Evolutionary conservation across 2,329 filamentous ascomycete species (phyloP).

Genomic region (Ceratocystis lukuohia): DNA sequence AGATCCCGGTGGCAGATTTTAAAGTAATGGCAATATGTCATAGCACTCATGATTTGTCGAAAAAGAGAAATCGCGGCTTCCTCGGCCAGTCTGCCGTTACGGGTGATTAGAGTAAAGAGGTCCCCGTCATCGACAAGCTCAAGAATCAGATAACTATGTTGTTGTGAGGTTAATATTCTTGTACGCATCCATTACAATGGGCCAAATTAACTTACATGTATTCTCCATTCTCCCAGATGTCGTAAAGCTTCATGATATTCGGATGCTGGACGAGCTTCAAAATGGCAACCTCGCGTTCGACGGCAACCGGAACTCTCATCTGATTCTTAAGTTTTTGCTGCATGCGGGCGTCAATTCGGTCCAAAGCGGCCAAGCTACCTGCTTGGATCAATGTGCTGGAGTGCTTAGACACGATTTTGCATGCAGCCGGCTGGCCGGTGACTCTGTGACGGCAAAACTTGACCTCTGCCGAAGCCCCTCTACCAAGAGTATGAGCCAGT

Average conservation of each 20-base stretch:
- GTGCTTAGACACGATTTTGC: conserved; percentile 87
- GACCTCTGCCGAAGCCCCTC: conserved; percentile 80
- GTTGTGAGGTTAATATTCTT: not conserved
- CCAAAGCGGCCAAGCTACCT: conserved; percentile 71
- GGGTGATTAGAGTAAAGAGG: conserved; percentile 74
- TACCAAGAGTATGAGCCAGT: conserved; percentile 75
- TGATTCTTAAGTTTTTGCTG: conserved; percentile 45
- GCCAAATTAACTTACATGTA: conserved; percentile 57
- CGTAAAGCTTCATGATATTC: conserved; percentile 85
- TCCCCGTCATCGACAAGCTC: conserved; percentile 75
- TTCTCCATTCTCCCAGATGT: conserved; percentile 94
- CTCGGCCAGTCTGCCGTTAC: conserved; percentile 60
- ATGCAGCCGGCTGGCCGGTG: conserved; percentile 70
- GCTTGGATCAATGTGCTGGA: conserved; percentile 70
- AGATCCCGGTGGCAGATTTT: conserved; percentile 93
- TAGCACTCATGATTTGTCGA: conserved; percentile 80
- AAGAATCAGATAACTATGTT: conserved; percentile 71
- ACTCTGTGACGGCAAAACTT: conserved; percentile 67
- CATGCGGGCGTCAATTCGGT: conserved; percentile 51
- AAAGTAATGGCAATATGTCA: conserved; percentile 86
- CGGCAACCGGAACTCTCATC: conserved; percentile 66
- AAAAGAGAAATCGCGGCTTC: conserved; percentile 73
- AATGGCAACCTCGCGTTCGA: conserved; percentile 91
- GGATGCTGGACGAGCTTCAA: conserved; percentile 93
- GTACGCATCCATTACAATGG: not conserved